A percentile compares a stretch with the other conserved stretches of the same genome.
Evolutionary conservation across 768 basidiomycete genomes (phyloP).

Genomic region (Amanita exitialis): DNA sequence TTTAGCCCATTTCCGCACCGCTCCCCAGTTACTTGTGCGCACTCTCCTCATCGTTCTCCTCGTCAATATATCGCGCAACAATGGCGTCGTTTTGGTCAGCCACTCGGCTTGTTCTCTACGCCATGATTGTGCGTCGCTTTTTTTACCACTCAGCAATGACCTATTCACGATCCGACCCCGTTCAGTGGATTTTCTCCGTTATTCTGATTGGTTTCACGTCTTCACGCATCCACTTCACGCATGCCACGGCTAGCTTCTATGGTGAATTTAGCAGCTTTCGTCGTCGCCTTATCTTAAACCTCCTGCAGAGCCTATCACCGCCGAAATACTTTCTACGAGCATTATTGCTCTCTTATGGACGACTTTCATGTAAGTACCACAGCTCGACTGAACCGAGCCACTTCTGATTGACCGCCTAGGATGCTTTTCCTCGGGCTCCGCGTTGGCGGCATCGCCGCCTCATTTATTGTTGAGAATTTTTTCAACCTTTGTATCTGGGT

Average conservation of each 20-base stretch:
- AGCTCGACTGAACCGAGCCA: neutral
- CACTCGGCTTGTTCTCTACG: slow-evolving; percentile 8
- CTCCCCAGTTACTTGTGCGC: neutral
- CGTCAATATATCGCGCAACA: neutral
- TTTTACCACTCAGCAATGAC: neutral
- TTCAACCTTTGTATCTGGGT: slow-evolving; percentile 47
- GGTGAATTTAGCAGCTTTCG: slow-evolving; percentile 23
- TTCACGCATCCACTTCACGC: slow-evolving; percentile 51
- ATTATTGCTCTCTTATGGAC: slow-evolving; percentile 43
- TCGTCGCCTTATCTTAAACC: neutral
- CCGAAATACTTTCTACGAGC: slow-evolving; percentile 47
- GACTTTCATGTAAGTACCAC: slow-evolving; percentile 35
- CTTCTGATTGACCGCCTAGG: slow-evolving; percentile 25
- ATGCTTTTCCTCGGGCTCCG: slow-evolving; percentile 19
- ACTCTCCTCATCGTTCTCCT: neutral
- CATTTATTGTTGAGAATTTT: slow-evolving; percentile 33
- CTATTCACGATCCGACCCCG: neutral
- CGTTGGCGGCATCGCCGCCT: slow-evolving; percentile 23
- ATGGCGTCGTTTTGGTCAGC: slow-evolving; percentile 4
- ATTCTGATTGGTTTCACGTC: slow-evolving; percentile 37
- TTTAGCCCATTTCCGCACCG: neutral
- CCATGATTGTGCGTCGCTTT: slow-evolving; percentile 12
- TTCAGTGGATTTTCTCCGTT: slow-evolving; percentile 25
- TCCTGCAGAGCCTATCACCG: slow-evolving; percentile 43
- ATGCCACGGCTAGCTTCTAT: slow-evolving; percentile 38